Base-by-base conservation (phyloP, 129 eudicot genomes). In the Silybum marianum region DNA sequence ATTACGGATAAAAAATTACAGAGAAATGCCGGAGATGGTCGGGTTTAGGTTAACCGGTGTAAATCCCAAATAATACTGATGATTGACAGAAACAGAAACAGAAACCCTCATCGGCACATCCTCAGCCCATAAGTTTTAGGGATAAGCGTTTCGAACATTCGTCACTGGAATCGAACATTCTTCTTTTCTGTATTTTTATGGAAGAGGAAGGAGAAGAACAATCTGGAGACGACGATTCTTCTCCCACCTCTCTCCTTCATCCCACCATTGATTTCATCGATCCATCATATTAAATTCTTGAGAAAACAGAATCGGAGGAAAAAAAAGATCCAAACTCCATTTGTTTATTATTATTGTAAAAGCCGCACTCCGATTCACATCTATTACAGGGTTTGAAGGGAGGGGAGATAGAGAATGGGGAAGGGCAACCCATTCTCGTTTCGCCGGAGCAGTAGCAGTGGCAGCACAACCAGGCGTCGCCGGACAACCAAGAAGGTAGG, bases 371-470 rank as follows among this genome's bases (percentile, higher is more conserved):
- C 36, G 69, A 26, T 26, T 58, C 9, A n/a, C 66, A 54, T 54
- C 28, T 69, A 22, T 18, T 48, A 44, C 10, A 76, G 77, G 84
- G 76, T 40, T 58, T 62, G 54, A 71, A 79, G 73, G 42, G 68
- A 79, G 71, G 77, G 72, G 77, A 74, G 72, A 66, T 60, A 54
- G 85, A 77, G 75, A 48, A 89, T 90, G 93, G 91, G 93, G 79
- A 90, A 88, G 83, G 38, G 72, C 16, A 78, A 83, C 79, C 83
- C 90, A 4, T 85, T 88, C 85, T 85, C 89, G 65, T 84, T 88
- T 76, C 91, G 90, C 73, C 89, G 90, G 65, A 79, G 82, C 80
- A 82, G 25, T 42, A 78, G 66, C 71, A 73, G 42, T 38, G 6
- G 42, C 9, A 78, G 75, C 82, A 83, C 72, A 51, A 79, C 76